phyloP scores from a whole-genome alignment of 805 yeast species.

The Hanseniaspora hatyaiensis region DNA sequence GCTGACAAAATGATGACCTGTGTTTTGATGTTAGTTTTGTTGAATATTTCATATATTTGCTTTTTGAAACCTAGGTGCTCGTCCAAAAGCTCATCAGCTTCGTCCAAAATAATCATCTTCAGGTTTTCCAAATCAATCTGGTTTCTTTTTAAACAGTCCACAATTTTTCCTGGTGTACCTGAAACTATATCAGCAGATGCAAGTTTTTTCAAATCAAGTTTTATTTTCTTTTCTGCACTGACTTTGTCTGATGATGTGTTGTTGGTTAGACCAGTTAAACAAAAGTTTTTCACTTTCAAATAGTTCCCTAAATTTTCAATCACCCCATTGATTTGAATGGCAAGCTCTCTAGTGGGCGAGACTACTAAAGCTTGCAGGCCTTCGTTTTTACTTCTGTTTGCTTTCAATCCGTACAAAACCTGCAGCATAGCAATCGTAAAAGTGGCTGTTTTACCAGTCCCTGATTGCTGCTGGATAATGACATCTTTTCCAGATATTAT shows the following conservation, averaged over 20 bases:
- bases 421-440: conserved; percentile 89
- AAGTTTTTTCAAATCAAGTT: conserved; percentile 54
- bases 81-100: conserved; percentile 89
- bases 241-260: conserved; percentile 37
- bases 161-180: conserved; percentile 95
- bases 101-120: conserved; percentile 85
- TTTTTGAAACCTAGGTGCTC: conserved; percentile 84
- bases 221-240: conserved; percentile 42
- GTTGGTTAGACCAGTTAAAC: conserved; percentile 66
- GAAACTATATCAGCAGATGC: conserved; percentile 75
- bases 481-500: conserved; percentile 89
- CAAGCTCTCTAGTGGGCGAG: conserved; percentile 94
- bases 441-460: conserved; percentile 99
- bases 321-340: conserved; percentile 83
- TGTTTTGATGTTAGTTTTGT: conserved; percentile 72
- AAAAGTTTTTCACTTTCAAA: conserved; percentile 75
- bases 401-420: conserved; percentile 34
- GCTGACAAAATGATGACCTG: conserved; percentile 95
- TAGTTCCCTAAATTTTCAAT: conserved; percentile 77
- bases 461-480: conserved; percentile 96
- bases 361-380: conserved; percentile 81
- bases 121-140: conserved; percentile 59
- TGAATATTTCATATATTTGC: conserved; percentile 88
- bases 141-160: conserved; percentile 81
- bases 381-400: conserved; percentile 40